phyloP scores from a whole-genome alignment of 768 basidiomycete genomes.

The Leccinum subgranulosum region DNA sequence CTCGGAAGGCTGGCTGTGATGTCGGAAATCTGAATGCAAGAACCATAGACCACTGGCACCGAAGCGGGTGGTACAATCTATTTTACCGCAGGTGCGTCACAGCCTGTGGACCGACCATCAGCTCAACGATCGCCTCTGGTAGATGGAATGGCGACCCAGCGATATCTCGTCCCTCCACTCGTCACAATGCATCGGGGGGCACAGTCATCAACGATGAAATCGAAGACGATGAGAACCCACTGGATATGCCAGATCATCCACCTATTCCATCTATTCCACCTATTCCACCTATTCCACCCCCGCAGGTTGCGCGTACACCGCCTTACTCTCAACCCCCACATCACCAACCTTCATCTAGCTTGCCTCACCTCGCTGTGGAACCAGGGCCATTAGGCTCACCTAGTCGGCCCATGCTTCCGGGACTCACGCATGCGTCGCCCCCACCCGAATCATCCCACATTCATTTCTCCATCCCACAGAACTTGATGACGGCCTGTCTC shows the following conservation, averaged over 20 bases:
- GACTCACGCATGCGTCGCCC: conserved; percentile 13
- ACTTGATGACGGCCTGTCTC: conserved; percentile 52
- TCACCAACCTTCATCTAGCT: conserved; percentile 8
- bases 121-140: conserved; percentile 5
- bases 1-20: conserved; percentile 63
- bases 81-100: conserved; percentile 60
- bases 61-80: conserved; percentile 70
- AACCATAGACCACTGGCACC: conserved; percentile 78
- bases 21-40: conserved; percentile 72
- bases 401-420: conserved; percentile 9
- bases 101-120: neutral
- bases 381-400: conserved; percentile 19
- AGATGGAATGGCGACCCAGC: conserved; percentile 71
- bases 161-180: conserved; percentile 46
- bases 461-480: conserved; percentile 53
- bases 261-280: conserved; percentile 25
- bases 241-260: conserved; percentile 39
- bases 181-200: conserved; percentile 32
- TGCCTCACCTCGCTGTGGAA: conserved; percentile 20
- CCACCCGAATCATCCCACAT: conserved; percentile 40
- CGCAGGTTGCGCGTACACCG: conserved; percentile 20
- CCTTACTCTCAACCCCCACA: conserved; percentile 20
- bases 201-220: conserved; percentile 42
- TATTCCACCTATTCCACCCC: conserved; percentile 22
- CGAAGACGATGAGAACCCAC: conserved; percentile 48